These are phyloP conservation scores for Malus hybrid DNA, from an alignment of 331 rosid genomes.

Conservation along the genomic window DNA sequence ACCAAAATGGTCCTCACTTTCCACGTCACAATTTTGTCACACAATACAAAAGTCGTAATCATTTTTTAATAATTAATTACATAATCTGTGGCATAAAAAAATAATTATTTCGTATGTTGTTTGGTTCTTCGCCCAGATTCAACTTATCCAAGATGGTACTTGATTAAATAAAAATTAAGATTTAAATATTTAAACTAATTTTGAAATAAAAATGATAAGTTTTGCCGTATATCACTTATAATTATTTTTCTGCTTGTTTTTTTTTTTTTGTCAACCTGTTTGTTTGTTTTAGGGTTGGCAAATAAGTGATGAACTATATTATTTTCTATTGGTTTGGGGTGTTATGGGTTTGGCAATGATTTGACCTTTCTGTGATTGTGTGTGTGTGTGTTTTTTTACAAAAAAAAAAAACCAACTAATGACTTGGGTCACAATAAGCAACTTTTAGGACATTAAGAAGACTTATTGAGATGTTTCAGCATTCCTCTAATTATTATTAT, in stretches of 20 bases:
- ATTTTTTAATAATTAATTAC: neutral
- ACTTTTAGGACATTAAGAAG: too few relatives aligned
- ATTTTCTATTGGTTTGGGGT: neutral
- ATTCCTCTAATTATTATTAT: too few relatives aligned
- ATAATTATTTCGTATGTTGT: neutral
- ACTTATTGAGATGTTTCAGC: too few relatives aligned
- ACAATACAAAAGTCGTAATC: neutral
- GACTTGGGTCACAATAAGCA: too few relatives aligned
- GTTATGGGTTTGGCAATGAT: neutral
- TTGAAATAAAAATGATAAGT: neutral
- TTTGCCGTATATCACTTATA: too few relatives aligned
- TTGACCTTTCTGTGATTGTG: neutral
- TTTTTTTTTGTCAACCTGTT: too few relatives aligned
- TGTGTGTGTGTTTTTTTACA: too few relatives aligned
- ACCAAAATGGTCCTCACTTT: neutral
- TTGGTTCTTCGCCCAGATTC: neutral
- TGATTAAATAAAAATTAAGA: neutral
- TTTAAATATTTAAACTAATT: neutral
- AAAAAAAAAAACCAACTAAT: too few relatives aligned
- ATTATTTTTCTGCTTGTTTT: too few relatives aligned
- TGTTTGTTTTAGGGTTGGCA: neutral
- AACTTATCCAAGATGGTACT: neutral
- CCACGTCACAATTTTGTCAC: constrained; percentile 2
- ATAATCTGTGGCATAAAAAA: too few relatives aligned
- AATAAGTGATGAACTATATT: neutral